A percentile compares a stretch with the other conserved stretches of the same genome.
Conservation (phyloP, 148 eudicot genomes). For the Amaranthus palmeri region DNA sequence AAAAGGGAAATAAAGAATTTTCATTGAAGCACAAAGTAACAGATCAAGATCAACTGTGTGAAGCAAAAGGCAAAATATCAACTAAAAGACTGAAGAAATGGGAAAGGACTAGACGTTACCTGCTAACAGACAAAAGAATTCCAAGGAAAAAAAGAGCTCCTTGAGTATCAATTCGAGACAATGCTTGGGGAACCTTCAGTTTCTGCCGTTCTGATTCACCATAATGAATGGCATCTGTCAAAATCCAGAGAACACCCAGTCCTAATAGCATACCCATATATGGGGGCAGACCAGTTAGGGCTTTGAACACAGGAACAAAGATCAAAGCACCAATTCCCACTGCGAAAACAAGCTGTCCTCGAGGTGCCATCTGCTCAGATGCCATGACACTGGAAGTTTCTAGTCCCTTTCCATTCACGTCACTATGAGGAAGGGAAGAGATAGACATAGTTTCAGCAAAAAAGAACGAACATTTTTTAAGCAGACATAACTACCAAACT, state of each 20-base stretch:
- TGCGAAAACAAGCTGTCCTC: constrained; percentile 80
- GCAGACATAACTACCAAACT: neutral
- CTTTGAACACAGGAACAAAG: constrained; percentile 90
- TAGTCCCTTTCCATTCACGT: constrained; percentile 66
- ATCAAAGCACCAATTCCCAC: constrained; percentile 86
- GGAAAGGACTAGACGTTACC: constrained; percentile 34
- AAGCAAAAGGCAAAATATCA: neutral
- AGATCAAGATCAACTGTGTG: neutral
- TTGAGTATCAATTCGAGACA: constrained; percentile 97
- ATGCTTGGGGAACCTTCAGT: constrained; percentile 94
- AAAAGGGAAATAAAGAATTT: neutral
- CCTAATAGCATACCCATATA: constrained; percentile 96
- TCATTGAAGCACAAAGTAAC: neutral
- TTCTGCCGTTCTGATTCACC: constrained; percentile 89
- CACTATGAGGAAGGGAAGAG: constrained; percentile 45
- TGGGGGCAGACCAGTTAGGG: constrained; percentile 90
- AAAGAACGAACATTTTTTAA: constrained; percentile 12
- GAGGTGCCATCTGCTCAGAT: constrained; percentile 95
- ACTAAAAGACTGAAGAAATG: neutral
- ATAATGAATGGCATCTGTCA: constrained; percentile 95
- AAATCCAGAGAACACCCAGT: constrained; percentile 91
- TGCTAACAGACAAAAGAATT: constrained; percentile 90
- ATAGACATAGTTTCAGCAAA: constrained; percentile 11
- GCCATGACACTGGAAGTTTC: constrained; percentile 57
- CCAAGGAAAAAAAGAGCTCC: constrained; percentile 97